Percentiles rank a stretch among this genome's conserved stretches.
These are phyloP conservation scores for Garcia nutans DNA, from an alignment of 345 rosid genomes.

Conservation along the genomic window DNA sequence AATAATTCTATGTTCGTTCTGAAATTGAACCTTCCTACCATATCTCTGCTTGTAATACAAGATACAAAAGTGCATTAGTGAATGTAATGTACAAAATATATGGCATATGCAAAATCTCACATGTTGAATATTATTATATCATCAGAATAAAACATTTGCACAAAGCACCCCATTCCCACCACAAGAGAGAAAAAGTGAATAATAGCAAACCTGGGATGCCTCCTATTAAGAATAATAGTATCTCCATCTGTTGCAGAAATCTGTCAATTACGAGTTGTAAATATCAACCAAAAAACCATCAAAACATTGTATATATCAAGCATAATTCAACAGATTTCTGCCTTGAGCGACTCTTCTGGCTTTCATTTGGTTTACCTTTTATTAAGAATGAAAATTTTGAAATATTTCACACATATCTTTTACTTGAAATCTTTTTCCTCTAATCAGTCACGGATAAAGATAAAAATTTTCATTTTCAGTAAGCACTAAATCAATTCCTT, in stretches of 20 bases:
- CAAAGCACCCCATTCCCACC: background rate
- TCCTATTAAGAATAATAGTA: background rate
- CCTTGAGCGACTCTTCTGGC: too few relatives aligned
- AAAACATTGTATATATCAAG: too few relatives aligned
- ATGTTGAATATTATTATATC: background rate
- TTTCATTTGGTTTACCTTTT: too few relatives aligned
- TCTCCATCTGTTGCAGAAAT: background rate
- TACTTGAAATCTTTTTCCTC: too few relatives aligned
- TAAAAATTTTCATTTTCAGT: too few relatives aligned
- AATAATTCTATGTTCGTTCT: background rate
- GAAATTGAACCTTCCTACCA: background rate
- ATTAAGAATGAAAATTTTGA: too few relatives aligned
- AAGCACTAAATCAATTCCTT: too few relatives aligned
- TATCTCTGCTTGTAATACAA: background rate
- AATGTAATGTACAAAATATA: background rate
- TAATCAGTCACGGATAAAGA: too few relatives aligned
- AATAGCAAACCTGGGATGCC: constrained; percentile 3
- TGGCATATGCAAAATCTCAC: background rate
- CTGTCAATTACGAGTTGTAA: background rate
- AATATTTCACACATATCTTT: too few relatives aligned
- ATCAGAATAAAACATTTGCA: background rate
- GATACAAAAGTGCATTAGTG: background rate
- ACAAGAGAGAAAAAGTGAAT: background rate
- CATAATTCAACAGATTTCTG: too few relatives aligned
- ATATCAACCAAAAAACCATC: too few relatives aligned